A percentile compares a stretch with the other conserved stretches of the same genome.
Conservation (phyloP, 306 rosid genomes). For the Vigna hirtella region DNA sequence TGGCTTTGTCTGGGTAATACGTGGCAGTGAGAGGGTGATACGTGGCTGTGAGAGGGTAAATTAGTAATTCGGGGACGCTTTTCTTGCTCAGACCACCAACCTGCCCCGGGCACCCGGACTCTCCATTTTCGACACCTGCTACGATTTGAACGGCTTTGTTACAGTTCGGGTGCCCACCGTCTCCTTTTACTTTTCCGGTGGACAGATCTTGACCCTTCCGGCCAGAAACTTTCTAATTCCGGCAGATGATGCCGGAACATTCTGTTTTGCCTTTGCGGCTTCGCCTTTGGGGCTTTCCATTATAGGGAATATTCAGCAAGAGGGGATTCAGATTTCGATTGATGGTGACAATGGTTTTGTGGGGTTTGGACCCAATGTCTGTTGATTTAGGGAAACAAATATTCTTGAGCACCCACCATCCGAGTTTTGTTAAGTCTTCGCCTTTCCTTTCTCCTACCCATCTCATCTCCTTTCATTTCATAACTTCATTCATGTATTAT, state of each 20-base stretch:
- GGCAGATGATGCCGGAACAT: constrained; percentile 68
- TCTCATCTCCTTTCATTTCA: too few species aligned
- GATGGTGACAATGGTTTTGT: constrained; percentile 86
- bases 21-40: too few species aligned
- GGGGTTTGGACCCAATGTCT: constrained; percentile 87
- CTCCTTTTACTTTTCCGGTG: constrained; percentile 80
- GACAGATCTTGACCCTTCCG: constrained; percentile 80
- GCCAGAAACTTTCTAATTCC: constrained; percentile 82
- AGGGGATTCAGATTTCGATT: constrained; percentile 84
- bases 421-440: constrained; percentile 28
- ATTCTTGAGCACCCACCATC: not conserved
- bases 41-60: too few species aligned
- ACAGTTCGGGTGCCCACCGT: constrained; percentile 91
- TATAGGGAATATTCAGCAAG: constrained; percentile 89
- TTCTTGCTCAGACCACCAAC: constrained; percentile 64
- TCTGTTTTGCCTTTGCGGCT: constrained; percentile 85
- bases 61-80: too few species aligned
- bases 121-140: constrained; percentile 88
- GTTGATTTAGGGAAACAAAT: constrained; percentile 44
- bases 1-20: too few species aligned
- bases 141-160: constrained; percentile 69
- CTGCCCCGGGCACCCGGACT: constrained; percentile 68
- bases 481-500: too few species aligned
- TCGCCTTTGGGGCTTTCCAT: constrained; percentile 65
- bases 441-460: not conserved